Conservation (phyloP, 805 yeast species). For the Wickerhamiella spandovensis region DNA sequence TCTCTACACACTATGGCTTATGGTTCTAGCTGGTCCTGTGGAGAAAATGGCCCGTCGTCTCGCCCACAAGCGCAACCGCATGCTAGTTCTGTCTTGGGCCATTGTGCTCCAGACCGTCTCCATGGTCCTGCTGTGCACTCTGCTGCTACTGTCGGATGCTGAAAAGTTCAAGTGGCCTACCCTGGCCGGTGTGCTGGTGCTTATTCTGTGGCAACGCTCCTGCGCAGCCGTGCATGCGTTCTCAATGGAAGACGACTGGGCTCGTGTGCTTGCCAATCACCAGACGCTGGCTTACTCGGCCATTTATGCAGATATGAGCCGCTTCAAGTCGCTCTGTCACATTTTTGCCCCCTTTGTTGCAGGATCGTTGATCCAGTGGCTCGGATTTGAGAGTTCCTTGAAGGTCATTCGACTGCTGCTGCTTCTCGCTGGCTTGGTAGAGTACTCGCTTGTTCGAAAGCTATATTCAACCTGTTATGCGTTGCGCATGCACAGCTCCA, state of each 20-base stretch:
- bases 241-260: slow-evolving; percentile 17
- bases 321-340: slow-evolving; percentile 6
- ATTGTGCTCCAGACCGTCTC: slow-evolving; percentile 8
- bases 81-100: slow-evolving; percentile 3
- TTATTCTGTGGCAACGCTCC: neutral
- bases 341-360: slow-evolving; percentile 9
- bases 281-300: slow-evolving; percentile 12
- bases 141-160: neutral
- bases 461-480: slow-evolving; percentile 19
- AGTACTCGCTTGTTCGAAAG: slow-evolving; percentile 12
- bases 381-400: slow-evolving; percentile 4
- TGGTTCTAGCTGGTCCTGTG: neutral
- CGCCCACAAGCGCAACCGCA: slow-evolving; percentile 8
- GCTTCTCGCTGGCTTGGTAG: slow-evolving; percentile 9
- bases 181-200: neutral
- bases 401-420: slow-evolving; percentile 7
- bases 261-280: slow-evolving; percentile 16
- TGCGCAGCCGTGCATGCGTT: slow-evolving; percentile 5
- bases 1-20: slow-evolving; percentile 8
- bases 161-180: neutral
- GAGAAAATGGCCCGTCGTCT: neutral
- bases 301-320: slow-evolving; percentile 9
- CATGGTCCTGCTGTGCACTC: slow-evolving; percentile 3
- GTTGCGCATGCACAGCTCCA: slow-evolving; percentile 8
- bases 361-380: slow-evolving; percentile 4